These are phyloP conservation scores for Colletotrichum salicis DNA, from an alignment of 2,329 filamentous ascomycete genomes.

Conservation along the genomic window DNA sequence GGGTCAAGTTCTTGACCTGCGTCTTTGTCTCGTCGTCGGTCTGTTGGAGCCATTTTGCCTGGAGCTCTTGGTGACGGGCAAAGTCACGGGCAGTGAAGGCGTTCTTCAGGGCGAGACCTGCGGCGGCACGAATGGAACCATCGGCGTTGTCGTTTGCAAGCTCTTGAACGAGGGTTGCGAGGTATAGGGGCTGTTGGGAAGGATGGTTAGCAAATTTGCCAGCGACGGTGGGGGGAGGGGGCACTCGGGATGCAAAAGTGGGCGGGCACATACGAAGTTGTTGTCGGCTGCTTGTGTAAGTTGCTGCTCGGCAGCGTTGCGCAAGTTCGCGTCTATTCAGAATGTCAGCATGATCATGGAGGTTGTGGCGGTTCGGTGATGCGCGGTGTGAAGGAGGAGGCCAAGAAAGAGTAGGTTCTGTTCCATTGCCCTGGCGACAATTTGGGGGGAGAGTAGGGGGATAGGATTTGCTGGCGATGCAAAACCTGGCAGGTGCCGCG, in stretches of 20 bases:
- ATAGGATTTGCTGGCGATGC: slow-evolving; percentile 16
- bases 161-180: slow-evolving; percentile 91
- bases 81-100: slow-evolving; percentile 95
- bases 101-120: slow-evolving; percentile 97
- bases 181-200: slow-evolving; percentile 80
- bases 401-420: slow-evolving; percentile 7
- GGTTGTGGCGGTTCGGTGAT: slow-evolving; percentile 13
- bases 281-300: slow-evolving; percentile 90
- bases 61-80: slow-evolving; percentile 85
- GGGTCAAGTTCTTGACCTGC: slow-evolving; percentile 88
- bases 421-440: slow-evolving; percentile 19
- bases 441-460: slow-evolving; percentile 10
- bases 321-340: slow-evolving; percentile 82
- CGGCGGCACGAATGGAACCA: slow-evolving; percentile 88
- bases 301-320: slow-evolving; percentile 93
- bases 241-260: slow-evolving; percentile 35
- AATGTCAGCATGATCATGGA: slow-evolving; percentile 40
- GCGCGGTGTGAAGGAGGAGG: slow-evolving; percentile 25
- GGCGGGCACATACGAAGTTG: slow-evolving; percentile 80
- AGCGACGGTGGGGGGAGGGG: slow-evolving; percentile 31
- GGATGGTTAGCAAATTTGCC: slow-evolving; percentile 41
- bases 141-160: slow-evolving; percentile 90
- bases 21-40: slow-evolving; percentile 85
- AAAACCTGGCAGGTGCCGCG: slow-evolving; percentile 16
- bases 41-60: slow-evolving; percentile 90